Evolutionary conservation across 805 yeast genomes (phyloP).

Genomic region (Nakazawaea pomicola): DNA sequence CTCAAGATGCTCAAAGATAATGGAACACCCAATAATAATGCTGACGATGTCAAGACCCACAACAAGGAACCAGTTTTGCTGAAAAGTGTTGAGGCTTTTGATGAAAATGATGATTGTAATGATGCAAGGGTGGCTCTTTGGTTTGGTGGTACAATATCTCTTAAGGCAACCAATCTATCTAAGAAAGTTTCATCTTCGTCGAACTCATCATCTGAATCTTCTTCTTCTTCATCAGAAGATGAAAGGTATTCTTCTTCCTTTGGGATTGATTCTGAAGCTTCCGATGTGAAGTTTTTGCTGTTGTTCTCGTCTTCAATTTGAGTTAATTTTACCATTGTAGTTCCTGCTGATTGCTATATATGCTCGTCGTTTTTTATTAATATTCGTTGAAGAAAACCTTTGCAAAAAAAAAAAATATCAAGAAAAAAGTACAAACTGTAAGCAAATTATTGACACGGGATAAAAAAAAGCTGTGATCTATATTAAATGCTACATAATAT

Average conservation of each 20-base stretch:
- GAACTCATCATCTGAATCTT: conserved; percentile 66
- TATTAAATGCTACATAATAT: not conserved
- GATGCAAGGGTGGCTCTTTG: conserved; percentile 48
- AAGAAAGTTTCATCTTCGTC: conserved; percentile 79
- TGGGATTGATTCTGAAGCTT: conserved; percentile 23
- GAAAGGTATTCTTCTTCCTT: conserved; percentile 32
- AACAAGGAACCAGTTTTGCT: conserved; percentile 67
- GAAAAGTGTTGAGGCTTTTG: conserved; percentile 41
- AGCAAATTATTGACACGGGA: not conserved
- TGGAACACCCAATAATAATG: conserved; percentile 88
- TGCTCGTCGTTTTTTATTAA: not conserved
- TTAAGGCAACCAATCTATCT: conserved; percentile 88
- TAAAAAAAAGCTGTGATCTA: not conserved
- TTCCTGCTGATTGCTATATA: not conserved
- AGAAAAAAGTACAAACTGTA: not conserved
- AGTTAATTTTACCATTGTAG: conserved; percentile 68
- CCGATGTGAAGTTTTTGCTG: conserved; percentile 17
- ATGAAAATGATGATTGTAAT: conserved; percentile 28
- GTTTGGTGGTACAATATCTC: conserved; percentile 85
- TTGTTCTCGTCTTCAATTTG: conserved; percentile 55
- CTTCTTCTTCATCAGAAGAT: conserved; percentile 39
- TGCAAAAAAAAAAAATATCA: conserved; percentile 1
- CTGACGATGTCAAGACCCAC: conserved; percentile 83
- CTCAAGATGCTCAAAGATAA: conserved; percentile 82
- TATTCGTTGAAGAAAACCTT: not conserved